Percentiles rank a stretch among this genome's conserved stretches.
Conservation (phyloP, 2,329 filamentous ascomycete genomes). For the Macrophomina phaseolina region DNA sequence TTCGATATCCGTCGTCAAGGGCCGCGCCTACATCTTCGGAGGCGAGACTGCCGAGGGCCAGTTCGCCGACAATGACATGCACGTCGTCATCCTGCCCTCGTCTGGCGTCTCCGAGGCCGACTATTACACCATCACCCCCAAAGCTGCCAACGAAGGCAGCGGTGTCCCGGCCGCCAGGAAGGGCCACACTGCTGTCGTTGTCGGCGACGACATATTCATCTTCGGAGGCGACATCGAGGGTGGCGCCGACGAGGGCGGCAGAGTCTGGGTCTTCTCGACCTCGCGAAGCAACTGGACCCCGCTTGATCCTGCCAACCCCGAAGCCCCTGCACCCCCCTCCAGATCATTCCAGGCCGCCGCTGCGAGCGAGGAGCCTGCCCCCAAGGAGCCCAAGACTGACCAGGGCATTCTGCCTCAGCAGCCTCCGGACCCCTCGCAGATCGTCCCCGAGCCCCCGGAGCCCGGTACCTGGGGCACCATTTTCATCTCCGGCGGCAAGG, state of each 20-base stretch:
- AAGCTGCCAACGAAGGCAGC: conserved; percentile 42
- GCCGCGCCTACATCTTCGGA: conserved; percentile 63
- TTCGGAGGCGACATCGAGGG: conserved; percentile 48
- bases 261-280: conserved; percentile 54
- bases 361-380: conserved; percentile 48
- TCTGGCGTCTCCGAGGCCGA: conserved; percentile 51
- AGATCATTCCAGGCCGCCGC: conserved; percentile 45
- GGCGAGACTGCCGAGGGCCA: conserved; percentile 49
- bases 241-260: conserved; percentile 41
- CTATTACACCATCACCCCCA: conserved; percentile 45
- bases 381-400: conserved; percentile 34
- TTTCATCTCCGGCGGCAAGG: conserved; percentile 56
- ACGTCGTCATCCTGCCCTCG: conserved; percentile 58
- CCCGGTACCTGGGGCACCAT: conserved; percentile 55
- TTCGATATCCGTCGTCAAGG: conserved; percentile 59
- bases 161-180: conserved; percentile 47
- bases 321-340: conserved; percentile 33
- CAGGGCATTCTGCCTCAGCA: conserved; percentile 41
- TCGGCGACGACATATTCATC: conserved; percentile 53
- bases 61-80: conserved; percentile 58
- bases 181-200: conserved; percentile 49
- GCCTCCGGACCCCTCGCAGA: conserved; percentile 47
- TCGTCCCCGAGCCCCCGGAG: conserved; percentile 49
- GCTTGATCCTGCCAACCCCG: conserved; percentile 39
- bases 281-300: conserved; percentile 48